phyloP scores from a whole-genome alignment of 2,329 filamentous ascomycete species.

The Exophiala bonariae region DNA sequence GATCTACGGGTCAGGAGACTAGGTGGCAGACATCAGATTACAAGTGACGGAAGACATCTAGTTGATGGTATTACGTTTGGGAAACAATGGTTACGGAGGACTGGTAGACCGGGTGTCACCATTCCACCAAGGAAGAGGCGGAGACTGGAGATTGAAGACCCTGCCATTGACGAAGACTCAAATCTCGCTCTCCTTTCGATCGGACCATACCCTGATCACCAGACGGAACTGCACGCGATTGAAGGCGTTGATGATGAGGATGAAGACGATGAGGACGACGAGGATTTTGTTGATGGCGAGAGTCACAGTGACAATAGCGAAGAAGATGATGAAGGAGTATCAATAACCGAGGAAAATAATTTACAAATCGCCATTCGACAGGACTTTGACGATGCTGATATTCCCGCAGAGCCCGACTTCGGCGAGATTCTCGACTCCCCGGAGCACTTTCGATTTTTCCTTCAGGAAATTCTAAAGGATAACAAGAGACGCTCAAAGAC shows the following conservation, averaged over 20 bases:
- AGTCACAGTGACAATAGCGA: constrained; percentile 13
- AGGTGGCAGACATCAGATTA: constrained; percentile 79
- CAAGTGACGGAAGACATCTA: constrained; percentile 73
- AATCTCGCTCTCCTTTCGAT: too few species aligned
- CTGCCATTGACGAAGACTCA: constrained; percentile 33
- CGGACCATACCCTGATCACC: too few species aligned
- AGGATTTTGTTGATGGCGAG: constrained; percentile 24
- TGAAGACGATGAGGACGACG: constrained; percentile 33
- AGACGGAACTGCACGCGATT: too few species aligned
- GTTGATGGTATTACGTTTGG: constrained; percentile 86
- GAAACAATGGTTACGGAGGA: constrained; percentile 63
- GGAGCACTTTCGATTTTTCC: constrained; percentile 26
- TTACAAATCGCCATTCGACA: constrained; percentile 16
- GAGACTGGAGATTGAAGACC: constrained; percentile 42
- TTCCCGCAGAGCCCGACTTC: constrained; percentile 25
- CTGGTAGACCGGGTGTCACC: constrained; percentile 64
- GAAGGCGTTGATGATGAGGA: constrained; percentile 29
- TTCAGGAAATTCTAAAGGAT: too few species aligned
- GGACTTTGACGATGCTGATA: constrained; percentile 31
- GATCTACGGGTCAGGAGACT: constrained; percentile 73
- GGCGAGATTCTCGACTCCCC: constrained; percentile 33
- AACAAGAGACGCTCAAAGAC: too few species aligned
- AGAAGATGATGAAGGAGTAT: not conserved
- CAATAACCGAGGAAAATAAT: constrained; percentile 1
- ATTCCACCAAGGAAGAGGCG: constrained; percentile 74